Evolutionary conservation across 805 yeast species (phyloP), one percentile per base, ranked within the genome.

Genomic region (Clavispora phyllophila): DNA sequence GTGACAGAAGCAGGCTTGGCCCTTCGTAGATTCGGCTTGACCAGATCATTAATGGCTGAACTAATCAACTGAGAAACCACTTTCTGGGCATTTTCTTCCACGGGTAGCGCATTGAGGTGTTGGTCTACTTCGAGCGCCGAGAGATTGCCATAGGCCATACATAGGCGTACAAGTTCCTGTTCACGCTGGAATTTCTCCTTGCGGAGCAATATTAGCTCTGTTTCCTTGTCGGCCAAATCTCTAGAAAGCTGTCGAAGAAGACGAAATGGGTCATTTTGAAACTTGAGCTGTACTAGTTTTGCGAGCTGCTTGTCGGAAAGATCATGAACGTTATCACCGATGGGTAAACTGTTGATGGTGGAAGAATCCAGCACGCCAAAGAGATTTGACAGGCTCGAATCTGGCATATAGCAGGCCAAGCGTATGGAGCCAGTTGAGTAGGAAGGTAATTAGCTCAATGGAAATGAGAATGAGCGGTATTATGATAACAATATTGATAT

Each of bases 191-290:
- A 60, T 43, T 60, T 57, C 29, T 58, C 60, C 41, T 58, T 55
- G 9, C 73, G 60, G 29, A 66, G 48, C 15, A 72, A 49, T 2
- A 67, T 58, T 34, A 75, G 58, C 48, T 75, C 78, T 1, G 72
- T 63, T 41, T 76, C 80, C 27, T 76, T 63, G 27, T 62, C 58
- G 1, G 78, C 73, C 46, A 77, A 52, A 41, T 77, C 81, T 2
- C 62, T 47, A 0, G 79, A 72, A 15, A 77, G 55, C 48, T 75
- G 81, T 29, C 73, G 61, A 4, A 77, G 65, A 19, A 76, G 62
- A 6, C 44, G 42, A 18, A 54, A 39, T 0, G 67, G 59, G 44
- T 63, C 57, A 28, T 51, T 52, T 25, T 50, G 44, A 44, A 57
- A 64, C 42, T 62, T 62, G 13, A 61, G 38, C 15, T 41, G 42